Base-by-base conservation (phyloP, 108 stramenopile genomes). In the Cyclotella choctawhatcheeana region DNA sequence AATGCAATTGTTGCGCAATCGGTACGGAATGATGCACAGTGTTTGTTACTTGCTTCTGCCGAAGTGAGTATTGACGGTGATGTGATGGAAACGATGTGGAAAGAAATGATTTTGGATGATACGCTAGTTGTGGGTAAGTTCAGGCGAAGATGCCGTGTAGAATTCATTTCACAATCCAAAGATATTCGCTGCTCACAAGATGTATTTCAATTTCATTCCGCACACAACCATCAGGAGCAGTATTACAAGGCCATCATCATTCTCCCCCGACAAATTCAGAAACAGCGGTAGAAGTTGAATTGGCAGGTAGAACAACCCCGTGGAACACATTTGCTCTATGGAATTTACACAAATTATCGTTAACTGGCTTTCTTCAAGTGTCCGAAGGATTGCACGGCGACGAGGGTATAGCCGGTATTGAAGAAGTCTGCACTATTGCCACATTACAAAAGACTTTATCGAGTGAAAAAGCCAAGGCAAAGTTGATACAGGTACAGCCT, bases 281-380 rank as follows among this genome's bases (percentile, higher is more conserved):
- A 43, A 47, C 10, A 14, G 14, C 14, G 26, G 44, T 7, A 17
- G 35, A 77, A 47, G 77, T 86, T 21, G 74, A 61, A 25, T 64
- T 91, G 27, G 84, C 71, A 34, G 90, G 92, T 21, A 58, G 85
- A 40, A 97, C 97, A 16, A 76, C 80, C 50, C 96, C 97, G 3
- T 97, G 97, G 97, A 97, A 97, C 76, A 97, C 97, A n/a, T 74
- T 93, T 31, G 94, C 94, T 4, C 53, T 96, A 17, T 97, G 97
- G 97, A 84, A 93, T 58, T 53, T 96, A 25, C 29, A 61, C 52
- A 92, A 92, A 66, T 74, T 97, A 27, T 82, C 90, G 27, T 47
- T 90, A n/a, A 89, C 89, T 3, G 95, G 95, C 37, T 97, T 96
- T 67, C 78, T 85, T 8, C 67, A 85, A 6, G 82, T 94, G 22